Evolutionary conservation across 2,329 filamentous ascomycete species (phyloP).

Genomic region (Penicillium digitatum): DNA sequence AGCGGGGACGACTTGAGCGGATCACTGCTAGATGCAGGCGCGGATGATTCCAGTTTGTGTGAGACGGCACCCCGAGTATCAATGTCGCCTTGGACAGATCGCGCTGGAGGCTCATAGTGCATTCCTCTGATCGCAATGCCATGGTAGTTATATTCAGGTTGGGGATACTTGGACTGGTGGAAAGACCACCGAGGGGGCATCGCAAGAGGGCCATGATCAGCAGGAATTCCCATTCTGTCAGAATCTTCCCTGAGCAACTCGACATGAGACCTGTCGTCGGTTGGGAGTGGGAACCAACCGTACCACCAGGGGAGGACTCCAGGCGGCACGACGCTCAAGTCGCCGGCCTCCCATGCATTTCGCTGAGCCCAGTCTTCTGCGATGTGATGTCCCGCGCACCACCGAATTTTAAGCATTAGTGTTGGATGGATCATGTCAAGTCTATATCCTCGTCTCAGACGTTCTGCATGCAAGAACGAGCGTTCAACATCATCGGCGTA

Average conservation of each 20-base stretch:
- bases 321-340: not conserved
- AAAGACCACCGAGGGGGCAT: constrained; percentile 7
- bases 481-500: not conserved
- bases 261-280: constrained; percentile 1
- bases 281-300: not conserved
- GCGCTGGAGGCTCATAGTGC: constrained; percentile 2
- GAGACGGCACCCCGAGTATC: constrained; percentile 46
- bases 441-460: not conserved
- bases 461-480: not conserved
- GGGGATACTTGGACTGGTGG: constrained; percentile 13
- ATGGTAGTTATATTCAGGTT: constrained; percentile 5
- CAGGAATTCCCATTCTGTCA: not conserved
- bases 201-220: not conserved
- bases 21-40: constrained; percentile 6
- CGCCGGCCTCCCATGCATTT: not conserved
- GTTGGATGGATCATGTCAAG: not conserved
- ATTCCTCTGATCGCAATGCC: constrained; percentile 3
- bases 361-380: not conserved
- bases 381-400: not conserved
- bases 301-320: constrained; percentile 6
- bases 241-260: constrained; percentile 2
- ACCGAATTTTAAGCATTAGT: not conserved
- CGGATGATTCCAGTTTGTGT: not conserved
- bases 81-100: constrained; percentile 33
- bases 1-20: constrained; percentile 21